Base-by-base conservation (phyloP, 345 rosid species). In the Geranium brycei region DNA sequence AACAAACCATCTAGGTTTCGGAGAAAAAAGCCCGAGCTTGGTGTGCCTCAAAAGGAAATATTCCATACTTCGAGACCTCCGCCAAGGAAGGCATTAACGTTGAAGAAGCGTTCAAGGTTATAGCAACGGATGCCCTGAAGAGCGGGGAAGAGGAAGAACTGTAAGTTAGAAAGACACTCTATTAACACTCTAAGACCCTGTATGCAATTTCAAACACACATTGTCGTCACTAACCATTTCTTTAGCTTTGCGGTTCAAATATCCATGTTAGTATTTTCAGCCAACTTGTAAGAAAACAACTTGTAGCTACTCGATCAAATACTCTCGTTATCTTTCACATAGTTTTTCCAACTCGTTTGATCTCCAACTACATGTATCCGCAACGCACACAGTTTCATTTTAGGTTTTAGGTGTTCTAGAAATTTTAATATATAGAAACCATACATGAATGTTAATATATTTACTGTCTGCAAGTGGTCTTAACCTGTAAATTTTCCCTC, bases 11-110 rank as follows among this genome's bases (percentile, higher is more conserved):
- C 19, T 15, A 93, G 99, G 97, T 93, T 63, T 84, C 96, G 4
- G 99, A 91, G 85, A 93, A 93, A 66, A 93, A 88, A 64, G 99
- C 91, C 56, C 80, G 86, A 75, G 96, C 96, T 1, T 93, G 99
- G 97, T 93, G 99, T 78, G 96, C 96, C 66, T 87, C 95, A 4
- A 93, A 93, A 80, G 96, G 97, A 58, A 91, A 93, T 72, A 93
- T 91, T 65, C 96, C 96, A 15, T 93, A 93, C 77, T 93, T 88
- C 75, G 99, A 93, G 78, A 93, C 99, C 63, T 93, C 99, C 68
- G 99, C 99, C 6, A 93, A 93, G 72, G 99, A 91, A 80, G 96
- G 97, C 31, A 69, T 90, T 67, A 91, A 93, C 60, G 99, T 93
- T 41, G 99, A 93, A 72, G 97, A 91, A 80, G 97, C 96, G 76